Evolutionary conservation across 2,329 filamentous ascomycete species (phyloP), one percentile per base, ranked within the genome.

Genomic region (Fusarium sarcochroum): DNA sequence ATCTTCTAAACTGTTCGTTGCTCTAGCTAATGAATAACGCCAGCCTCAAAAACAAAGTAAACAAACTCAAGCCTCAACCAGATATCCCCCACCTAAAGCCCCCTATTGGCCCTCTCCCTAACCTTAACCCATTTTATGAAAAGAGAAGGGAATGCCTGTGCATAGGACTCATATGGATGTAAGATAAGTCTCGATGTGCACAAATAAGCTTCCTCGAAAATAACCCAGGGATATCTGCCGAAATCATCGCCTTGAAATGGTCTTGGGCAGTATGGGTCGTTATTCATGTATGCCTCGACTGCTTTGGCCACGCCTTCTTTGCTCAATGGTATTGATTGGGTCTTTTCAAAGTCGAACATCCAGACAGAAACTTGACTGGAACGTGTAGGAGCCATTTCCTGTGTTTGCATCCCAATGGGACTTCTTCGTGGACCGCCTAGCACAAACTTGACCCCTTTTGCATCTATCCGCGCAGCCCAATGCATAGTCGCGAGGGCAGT

Each of bases 341-440:
- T 73, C 41, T 75, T 71, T 46, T 79, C 76, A 54, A 78, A 78
- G 50, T 78, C 76, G 1, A 78, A 41, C 1, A 77, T 49, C 73
- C 76, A 79, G 4, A 79, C 59, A 13, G 70, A 47, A 3, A 58
- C 69, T 11, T 46, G 66, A 1, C 58, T 46, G 21, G 40, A 44
- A 6, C 35, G 47, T 27, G 63, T 63, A 37, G 73, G 59, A 6
- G 66, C 60, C 1, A 30, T 9, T 13, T 44, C 15, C 4, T 48
- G 52, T n/a, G 14, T 4, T n/a, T 58, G 52, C 14, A 25, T 32
- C 2, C 14, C 34, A 23, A 14, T 7, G 23, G 20, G 15, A n/a
- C 5, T 6, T 44, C 21, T 17, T n/a, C 41, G 23, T 37, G 71
- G 66, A 37, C 68, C 70, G 1, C 75, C 76, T 15, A 80, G 48